These are phyloP conservation scores for Daedaleopsis nitida DNA, from an alignment of 768 basidiomycete genomes.

Conservation along the genomic window DNA sequence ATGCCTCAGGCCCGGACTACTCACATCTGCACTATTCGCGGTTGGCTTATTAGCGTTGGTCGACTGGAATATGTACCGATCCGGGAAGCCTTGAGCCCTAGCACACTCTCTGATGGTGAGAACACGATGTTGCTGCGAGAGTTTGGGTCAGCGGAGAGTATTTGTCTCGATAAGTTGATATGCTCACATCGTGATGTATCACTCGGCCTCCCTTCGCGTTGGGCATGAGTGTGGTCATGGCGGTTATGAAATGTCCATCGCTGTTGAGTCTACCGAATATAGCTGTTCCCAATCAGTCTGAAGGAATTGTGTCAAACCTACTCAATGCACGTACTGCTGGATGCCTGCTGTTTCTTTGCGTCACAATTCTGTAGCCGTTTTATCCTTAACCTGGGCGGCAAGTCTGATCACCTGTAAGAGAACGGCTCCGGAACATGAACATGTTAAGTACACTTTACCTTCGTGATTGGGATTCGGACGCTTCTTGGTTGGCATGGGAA, in stretches of 20 bases:
- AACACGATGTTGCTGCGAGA: constrained; percentile 66
- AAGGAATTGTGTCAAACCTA: not conserved
- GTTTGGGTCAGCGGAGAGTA: not conserved
- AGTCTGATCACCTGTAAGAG: constrained; percentile 33
- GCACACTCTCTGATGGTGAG: constrained; percentile 69
- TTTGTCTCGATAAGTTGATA: not conserved
- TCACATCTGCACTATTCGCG: constrained; percentile 52
- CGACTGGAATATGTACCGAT: constrained; percentile 63
- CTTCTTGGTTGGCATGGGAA: constrained; percentile 43
- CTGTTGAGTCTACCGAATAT: constrained; percentile 60
- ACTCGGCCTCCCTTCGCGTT: constrained; percentile 47
- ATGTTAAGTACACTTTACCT: constrained; percentile 36
- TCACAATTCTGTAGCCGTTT: not conserved
- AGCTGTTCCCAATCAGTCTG: constrained; percentile 32
- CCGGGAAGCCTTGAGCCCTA: constrained; percentile 79
- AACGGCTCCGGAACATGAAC: not conserved
- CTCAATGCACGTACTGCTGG: not conserved
- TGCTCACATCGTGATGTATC: constrained; percentile 48
- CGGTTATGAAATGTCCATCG: constrained; percentile 59
- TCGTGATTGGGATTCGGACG: constrained; percentile 50
- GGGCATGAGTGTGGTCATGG: constrained; percentile 58
- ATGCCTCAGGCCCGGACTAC: constrained; percentile 24
- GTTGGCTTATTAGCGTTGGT: constrained; percentile 34
- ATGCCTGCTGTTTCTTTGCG: not conserved
- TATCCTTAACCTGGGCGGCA: constrained; percentile 39